Base-by-base conservation (phyloP, 176 grass and related monocot species). In the Triticum monococcum region DNA sequence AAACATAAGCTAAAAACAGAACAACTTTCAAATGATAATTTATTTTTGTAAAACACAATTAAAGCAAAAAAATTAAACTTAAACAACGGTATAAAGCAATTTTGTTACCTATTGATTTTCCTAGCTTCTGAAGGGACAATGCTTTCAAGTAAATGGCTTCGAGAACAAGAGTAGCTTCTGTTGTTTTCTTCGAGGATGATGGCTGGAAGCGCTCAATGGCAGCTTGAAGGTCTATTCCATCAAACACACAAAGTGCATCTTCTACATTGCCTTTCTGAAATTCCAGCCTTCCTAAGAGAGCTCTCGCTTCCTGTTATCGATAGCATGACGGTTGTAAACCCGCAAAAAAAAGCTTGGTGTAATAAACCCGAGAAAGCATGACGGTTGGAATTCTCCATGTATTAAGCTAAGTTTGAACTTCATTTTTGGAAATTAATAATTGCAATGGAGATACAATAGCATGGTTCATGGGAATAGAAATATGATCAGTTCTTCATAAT, bases 141-240 rank as follows among this genome's bases (percentile, higher is more conserved):
- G 96, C 88, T 89, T 98, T 98, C 80, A 96, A 87, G 85, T 96
- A 98, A 79, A 98, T 96, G 50, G 96, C 96, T 86, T 98, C 96
- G 24, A 98, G 84, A 71, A 98, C 92, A 70, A 96, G 96, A 64
- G 81, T 94, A 84, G 96, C 69, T 87, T 77, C 80, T 50, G 88
- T 62, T 24, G 85, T 80, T 77, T 88, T 87, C 65, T 89, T 91
- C 0, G 68, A 22, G 24, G 36, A 8, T 18, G 68, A 84, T 14
- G 90, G 87, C 37, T 98, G 96, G 40, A 98, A 90, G 23, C 87
- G 93, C 17, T 94, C 90, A 79, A 98, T 88, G 30, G 96, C 93
- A 63, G 88, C 85, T 63, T 98, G 91, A 80, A 96, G 91, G 56
- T 98, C 93, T 69, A 98, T 96, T 77, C 96, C 93, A 66, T 98